These are phyloP conservation scores for Ajuga chamaepitys DNA, from an alignment of 257 asterid genomes.

Conservation along the genomic window DNA sequence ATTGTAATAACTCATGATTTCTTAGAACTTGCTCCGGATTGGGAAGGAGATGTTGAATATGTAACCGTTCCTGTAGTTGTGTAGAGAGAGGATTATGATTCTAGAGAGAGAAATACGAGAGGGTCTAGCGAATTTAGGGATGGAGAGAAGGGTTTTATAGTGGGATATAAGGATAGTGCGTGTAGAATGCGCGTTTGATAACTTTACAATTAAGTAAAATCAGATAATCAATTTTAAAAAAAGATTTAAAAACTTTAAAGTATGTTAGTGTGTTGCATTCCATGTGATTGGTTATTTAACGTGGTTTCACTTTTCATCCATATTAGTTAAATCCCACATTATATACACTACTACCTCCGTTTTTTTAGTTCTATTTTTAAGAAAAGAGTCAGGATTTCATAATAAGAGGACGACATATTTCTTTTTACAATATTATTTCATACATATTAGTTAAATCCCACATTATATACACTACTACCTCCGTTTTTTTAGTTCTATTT, in stretches of 20 bases:
- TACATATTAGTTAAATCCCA: too few relatives aligned
- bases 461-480: too few relatives aligned
- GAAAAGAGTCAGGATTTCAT: too few relatives aligned
- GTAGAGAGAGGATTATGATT: neutral
- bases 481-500: too few relatives aligned
- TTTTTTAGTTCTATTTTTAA: too few relatives aligned
- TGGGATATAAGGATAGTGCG: neutral
- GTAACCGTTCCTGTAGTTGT: neutral
- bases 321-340: too few relatives aligned
- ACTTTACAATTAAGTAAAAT: conserved; percentile 20
- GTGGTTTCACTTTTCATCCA: too few relatives aligned
- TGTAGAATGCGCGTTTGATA: conserved; percentile 23
- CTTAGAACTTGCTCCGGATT: neutral
- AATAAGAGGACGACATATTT: too few relatives aligned
- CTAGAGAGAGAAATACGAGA: conserved; percentile 8
- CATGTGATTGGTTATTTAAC: conserved; percentile 9
- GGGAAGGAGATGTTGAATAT: neutral
- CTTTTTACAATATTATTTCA: too few relatives aligned
- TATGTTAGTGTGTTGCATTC: conserved; percentile 14
- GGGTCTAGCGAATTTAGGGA: neutral
- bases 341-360: too few relatives aligned
- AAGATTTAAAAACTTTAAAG: too few relatives aligned
- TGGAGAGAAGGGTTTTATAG: neutral
- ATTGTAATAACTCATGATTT: conserved; percentile 64
- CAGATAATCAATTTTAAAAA: neutral